These are phyloP conservation scores for Mariannaea elegans DNA, from an alignment of 2,329 filamentous ascomycete genomes.

Conservation along the genomic window DNA sequence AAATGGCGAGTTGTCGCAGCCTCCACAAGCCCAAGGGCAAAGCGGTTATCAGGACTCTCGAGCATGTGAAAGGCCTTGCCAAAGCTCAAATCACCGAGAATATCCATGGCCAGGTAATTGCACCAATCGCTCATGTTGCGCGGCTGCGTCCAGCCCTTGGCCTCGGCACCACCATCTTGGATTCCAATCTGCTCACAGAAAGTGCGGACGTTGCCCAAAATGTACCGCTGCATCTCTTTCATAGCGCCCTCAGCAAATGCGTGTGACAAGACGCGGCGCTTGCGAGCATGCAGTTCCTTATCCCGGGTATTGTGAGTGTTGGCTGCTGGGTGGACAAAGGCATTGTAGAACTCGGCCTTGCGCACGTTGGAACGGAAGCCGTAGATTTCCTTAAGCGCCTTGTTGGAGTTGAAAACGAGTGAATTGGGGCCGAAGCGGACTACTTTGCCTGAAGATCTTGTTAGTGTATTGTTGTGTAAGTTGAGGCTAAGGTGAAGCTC, in stretches of 20 bases:
- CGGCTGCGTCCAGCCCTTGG: constrained; percentile 65
- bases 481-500: neutral
- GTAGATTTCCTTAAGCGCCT: constrained; percentile 73
- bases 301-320: constrained; percentile 80
- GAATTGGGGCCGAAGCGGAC: constrained; percentile 84
- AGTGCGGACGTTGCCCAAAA: constrained; percentile 71
- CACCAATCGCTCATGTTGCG: constrained; percentile 72
- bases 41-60: constrained; percentile 67
- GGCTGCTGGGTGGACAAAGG: constrained; percentile 74
- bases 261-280: constrained; percentile 75
- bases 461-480: constrained; percentile 1
- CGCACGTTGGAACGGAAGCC: constrained; percentile 69
- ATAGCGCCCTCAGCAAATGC: constrained; percentile 74
- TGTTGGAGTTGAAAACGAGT: constrained; percentile 78
- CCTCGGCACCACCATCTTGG: constrained; percentile 50
- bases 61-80: constrained; percentile 72
- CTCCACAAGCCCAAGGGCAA: constrained; percentile 73
- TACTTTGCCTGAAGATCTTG: constrained; percentile 56
- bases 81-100: constrained; percentile 68
- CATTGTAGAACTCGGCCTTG: constrained; percentile 78
- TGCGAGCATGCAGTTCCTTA: constrained; percentile 73
- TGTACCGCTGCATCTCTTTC: constrained; percentile 74
- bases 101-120: constrained; percentile 70
- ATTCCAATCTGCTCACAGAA: constrained; percentile 68
- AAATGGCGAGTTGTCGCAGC: constrained; percentile 74